Percentiles rank a stretch among this genome's conserved stretches.
Evolutionary conservation across 345 rosid species (phyloP).

Genomic region (Theobroma cacao): DNA sequence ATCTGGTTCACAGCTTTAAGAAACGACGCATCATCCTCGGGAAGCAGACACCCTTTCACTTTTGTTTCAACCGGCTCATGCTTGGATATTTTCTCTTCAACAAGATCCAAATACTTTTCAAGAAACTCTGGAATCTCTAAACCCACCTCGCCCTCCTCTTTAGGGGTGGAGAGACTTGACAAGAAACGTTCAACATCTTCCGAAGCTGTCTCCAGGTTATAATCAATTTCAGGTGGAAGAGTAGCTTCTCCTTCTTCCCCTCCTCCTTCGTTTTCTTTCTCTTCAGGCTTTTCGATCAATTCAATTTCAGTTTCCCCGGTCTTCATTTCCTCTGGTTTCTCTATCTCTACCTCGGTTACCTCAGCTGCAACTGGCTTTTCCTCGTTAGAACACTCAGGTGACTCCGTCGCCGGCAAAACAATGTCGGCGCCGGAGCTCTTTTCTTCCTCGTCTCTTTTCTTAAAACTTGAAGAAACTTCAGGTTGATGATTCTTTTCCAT

Average conservation of each 20-base stretch:
- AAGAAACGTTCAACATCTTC: constrained; percentile 55
- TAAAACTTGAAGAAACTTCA: background rate
- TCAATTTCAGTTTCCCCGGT: background rate
- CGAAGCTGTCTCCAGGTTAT: constrained; percentile 44
- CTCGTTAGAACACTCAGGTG: constrained; percentile 2
- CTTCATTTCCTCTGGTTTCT: background rate
- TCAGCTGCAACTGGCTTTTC: constrained; percentile 2
- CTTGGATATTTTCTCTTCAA: constrained; percentile 39
- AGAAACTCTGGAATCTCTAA: constrained; percentile 48
- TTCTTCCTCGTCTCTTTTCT: background rate
- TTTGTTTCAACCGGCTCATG: constrained; percentile 43
- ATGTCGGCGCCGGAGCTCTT: background rate
- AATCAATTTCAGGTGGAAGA: constrained; percentile 30
- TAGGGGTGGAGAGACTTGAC: constrained; percentile 19
- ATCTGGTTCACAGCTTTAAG: constrained; percentile 48
- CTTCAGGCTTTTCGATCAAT: background rate
- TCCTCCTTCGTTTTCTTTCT: constrained; percentile 11
- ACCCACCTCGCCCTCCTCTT: constrained; percentile 6
- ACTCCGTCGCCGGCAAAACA: background rate
- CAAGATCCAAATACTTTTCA: constrained; percentile 60
- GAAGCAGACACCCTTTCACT: constrained; percentile 30
- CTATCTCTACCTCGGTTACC: background rate
- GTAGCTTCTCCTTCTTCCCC: constrained; percentile 18
- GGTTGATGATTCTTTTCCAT: constrained; percentile 15
- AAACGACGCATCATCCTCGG: constrained; percentile 44